phyloP scores from a whole-genome alignment of 257 asterid species.

The Salvia rosmarinus region DNA sequence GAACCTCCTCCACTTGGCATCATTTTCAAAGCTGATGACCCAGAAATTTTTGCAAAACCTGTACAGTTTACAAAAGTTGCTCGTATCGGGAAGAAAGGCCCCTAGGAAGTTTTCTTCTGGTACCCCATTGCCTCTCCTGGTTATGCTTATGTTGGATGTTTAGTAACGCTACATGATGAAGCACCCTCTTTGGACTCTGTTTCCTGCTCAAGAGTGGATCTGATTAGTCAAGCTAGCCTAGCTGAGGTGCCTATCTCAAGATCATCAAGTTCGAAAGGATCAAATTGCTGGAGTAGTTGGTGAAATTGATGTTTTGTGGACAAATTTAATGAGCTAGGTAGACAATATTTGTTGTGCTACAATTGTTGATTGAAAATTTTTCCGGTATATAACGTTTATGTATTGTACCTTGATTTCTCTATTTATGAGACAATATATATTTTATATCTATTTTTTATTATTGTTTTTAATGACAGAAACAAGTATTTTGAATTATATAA shows the following conservation, averaged over 20 bases:
- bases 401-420: too few species aligned
- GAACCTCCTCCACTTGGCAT: slow-evolving; percentile 97
- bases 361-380: too few species aligned
- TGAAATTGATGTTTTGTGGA: too few species aligned
- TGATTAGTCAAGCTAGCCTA: slow-evolving; percentile 82
- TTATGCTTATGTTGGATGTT: slow-evolving; percentile 87
- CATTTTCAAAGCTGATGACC: slow-evolving; percentile 76
- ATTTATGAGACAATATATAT: too few species aligned
- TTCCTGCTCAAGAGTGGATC: slow-evolving; percentile 95
- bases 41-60: slow-evolving; percentile 82
- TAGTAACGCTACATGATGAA: slow-evolving; percentile 63
- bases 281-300: slow-evolving; percentile 93
- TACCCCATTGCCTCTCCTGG: slow-evolving; percentile 98
- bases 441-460: too few species aligned
- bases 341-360: too few species aligned
- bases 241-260: slow-evolving; percentile 85
- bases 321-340: too few species aligned
- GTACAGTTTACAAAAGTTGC: slow-evolving; percentile 87
- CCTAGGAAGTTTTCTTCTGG: slow-evolving; percentile 92
- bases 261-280: slow-evolving; percentile 74
- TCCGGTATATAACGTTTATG: too few species aligned
- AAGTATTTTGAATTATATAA: too few species aligned
- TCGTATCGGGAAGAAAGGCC: slow-evolving; percentile 73
- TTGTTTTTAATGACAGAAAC: too few species aligned
- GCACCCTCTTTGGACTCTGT: slow-evolving; percentile 69